Conservation (phyloP, 1,139 yeast species). For the Blastobotrys elegans region DNA sequence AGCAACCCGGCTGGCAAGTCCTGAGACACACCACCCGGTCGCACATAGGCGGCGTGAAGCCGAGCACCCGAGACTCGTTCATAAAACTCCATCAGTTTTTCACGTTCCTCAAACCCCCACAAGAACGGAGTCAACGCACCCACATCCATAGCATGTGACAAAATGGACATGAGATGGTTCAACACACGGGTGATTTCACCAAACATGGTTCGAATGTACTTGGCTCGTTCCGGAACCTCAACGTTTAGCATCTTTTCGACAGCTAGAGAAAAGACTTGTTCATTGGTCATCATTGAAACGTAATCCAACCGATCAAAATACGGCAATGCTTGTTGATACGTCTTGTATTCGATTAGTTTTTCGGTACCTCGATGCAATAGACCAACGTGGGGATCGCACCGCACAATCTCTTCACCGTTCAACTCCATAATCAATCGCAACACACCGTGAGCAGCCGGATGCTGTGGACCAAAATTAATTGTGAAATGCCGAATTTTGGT, state of each 20-base stretch:
- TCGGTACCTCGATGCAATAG: slow-evolving; percentile 86
- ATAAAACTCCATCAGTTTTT: slow-evolving; percentile 87
- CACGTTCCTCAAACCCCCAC: slow-evolving; percentile 95
- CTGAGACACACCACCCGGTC: slow-evolving; percentile 92
- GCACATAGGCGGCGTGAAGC: slow-evolving; percentile 78
- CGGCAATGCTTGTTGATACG: slow-evolving; percentile 82
- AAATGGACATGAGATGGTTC: slow-evolving; percentile 82
- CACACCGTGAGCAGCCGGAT: slow-evolving; percentile 94
- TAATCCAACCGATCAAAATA: slow-evolving; percentile 86
- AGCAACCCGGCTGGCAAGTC: slow-evolving; percentile 81
- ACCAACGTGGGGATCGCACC: slow-evolving; percentile 82
- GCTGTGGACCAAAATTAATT: slow-evolving; percentile 74
- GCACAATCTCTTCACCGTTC: slow-evolving; percentile 82
- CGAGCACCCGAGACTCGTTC: slow-evolving; percentile 91
- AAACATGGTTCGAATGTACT: slow-evolving; percentile 79
- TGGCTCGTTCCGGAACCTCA: slow-evolving; percentile 79
- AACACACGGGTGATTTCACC: slow-evolving; percentile 83
- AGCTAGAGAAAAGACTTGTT: slow-evolving; percentile 78
- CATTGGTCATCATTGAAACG: slow-evolving; percentile 92
- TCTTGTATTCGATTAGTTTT: slow-evolving; percentile 77
- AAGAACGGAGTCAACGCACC: slow-evolving; percentile 91
- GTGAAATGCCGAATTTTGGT: slow-evolving; percentile 58
- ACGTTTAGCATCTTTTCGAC: slow-evolving; percentile 81
- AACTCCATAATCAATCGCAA: slow-evolving; percentile 78
- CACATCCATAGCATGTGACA: slow-evolving; percentile 91